These are phyloP conservation scores for Ceratorhiza oryzae-sativae DNA, from an alignment of 1,284 basidiomycete genomes.

Conservation along the genomic window DNA sequence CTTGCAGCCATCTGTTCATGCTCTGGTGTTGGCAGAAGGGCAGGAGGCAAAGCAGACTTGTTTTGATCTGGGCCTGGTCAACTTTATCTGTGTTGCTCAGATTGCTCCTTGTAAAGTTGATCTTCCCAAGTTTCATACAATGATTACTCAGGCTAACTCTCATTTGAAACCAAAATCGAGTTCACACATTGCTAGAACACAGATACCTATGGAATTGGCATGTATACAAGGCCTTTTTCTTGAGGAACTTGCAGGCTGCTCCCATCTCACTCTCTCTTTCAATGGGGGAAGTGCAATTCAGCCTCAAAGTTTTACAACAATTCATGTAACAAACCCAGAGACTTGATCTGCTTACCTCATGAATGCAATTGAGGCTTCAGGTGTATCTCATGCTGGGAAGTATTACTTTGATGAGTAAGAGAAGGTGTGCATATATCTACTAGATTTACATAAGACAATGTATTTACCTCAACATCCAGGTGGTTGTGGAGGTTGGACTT, in stretches of 20 bases:
- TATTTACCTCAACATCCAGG: conserved; percentile 44
- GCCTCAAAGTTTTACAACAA: conserved; percentile 45
- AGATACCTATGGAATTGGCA: conserved; percentile 16
- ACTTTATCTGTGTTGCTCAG: conserved; percentile 3
- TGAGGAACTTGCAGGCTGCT: conserved; percentile 12
- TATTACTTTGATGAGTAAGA: conserved; percentile 24
- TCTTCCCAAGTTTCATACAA: conserved; percentile 14
- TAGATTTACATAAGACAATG: background rate
- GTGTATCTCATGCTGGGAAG: conserved; percentile 30
- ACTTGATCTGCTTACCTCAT: conserved; percentile 42
- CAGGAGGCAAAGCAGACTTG: background rate
- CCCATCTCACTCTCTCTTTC: conserved; percentile 43
- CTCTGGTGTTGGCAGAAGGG: no score
- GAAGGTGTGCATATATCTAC: conserved; percentile 23
- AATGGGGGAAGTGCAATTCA: conserved; percentile 44
- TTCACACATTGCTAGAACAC: background rate
- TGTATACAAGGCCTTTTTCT: background rate
- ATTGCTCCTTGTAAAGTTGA: conserved; percentile 4
- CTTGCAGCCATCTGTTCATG: no score
- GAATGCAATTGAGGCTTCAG: conserved; percentile 43
- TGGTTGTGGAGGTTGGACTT: conserved; percentile 46
- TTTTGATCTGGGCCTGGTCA: conserved; percentile 12
- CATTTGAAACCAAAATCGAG: background rate
- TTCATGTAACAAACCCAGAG: conserved; percentile 46
- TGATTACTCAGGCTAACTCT: conserved; percentile 13